Conservation (phyloP, 352 stramenopile species). For the Pythium scleroteichum region DNA sequence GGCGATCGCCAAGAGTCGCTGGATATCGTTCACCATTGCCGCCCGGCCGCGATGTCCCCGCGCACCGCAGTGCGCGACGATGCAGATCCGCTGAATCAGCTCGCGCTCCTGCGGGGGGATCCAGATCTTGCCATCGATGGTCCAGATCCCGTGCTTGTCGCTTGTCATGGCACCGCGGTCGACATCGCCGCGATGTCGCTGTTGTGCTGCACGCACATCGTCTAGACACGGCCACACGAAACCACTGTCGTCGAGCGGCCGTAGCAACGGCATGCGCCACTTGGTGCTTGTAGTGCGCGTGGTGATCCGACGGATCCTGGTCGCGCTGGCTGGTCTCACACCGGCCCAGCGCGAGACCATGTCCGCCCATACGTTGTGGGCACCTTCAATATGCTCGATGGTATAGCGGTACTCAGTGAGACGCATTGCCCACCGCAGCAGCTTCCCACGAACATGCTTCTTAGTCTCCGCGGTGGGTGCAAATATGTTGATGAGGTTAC, state of each 20-base stretch:
- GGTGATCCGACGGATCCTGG: not conserved
- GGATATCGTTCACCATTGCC: constrained; percentile 5
- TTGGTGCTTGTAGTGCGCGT: no score
- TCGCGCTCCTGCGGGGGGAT: constrained; percentile 13
- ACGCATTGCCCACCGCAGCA: constrained; percentile 26
- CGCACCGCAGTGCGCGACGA: constrained; percentile 9
- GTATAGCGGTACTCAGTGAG: constrained; percentile 12
- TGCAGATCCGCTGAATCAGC: constrained; percentile 7
- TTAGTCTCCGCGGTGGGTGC: not conserved
- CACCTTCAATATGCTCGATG: constrained; percentile 21
- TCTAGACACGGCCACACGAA: constrained; percentile 12
- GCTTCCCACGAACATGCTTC: constrained; percentile 24
- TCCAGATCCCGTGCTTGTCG: no score
- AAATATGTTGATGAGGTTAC: constrained; percentile 28
- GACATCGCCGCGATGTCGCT: not conserved
- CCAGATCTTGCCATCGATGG: constrained; percentile 3
- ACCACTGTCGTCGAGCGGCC: constrained; percentile 4
- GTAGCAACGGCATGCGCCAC: no score
- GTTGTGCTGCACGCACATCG: constrained; percentile 1
- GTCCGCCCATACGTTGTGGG: constrained; percentile 31
- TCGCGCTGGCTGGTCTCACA: not conserved
- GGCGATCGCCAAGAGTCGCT: not conserved
- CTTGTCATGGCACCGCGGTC: no score
- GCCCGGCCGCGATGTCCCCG: constrained; percentile 6
- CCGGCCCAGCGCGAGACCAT: constrained; percentile 25